Evolutionary conservation across 495 filamentous ascomycete genomes (phyloP).

Genomic region (Hypomontagnella submonticulosa): DNA sequence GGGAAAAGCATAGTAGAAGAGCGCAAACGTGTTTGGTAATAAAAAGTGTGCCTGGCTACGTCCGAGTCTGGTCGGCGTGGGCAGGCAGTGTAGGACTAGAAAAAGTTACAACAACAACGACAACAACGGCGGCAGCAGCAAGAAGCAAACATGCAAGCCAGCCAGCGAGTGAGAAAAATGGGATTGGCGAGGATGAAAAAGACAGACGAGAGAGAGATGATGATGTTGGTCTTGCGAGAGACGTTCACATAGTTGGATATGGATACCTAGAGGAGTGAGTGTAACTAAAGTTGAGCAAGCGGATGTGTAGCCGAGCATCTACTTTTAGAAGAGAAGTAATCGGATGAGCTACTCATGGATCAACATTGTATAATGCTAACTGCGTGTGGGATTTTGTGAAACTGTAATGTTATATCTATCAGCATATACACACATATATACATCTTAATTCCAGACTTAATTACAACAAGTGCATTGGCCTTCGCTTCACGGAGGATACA

Average conservation of each 20-base stretch:
- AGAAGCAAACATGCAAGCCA: constrained; percentile 4
- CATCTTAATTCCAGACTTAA: not conserved
- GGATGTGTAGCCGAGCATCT: no score
- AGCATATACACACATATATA: no score
- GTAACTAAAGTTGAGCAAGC: constrained; percentile 11
- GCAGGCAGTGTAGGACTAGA: constrained; percentile 5
- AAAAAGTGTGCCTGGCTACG: not conserved
- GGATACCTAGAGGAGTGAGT: constrained; percentile 6
- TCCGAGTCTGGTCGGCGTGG: no score
- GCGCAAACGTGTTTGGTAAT: not conserved
- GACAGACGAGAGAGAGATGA: not conserved
- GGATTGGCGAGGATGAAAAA: constrained; percentile 11
- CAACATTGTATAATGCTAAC: not conserved
- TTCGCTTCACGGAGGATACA: no score
- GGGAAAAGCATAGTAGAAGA: not conserved
- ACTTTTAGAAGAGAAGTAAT: constrained; percentile 8
- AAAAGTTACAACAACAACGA: not conserved
- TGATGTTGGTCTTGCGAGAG: constrained; percentile 1
- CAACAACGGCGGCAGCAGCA: no score
- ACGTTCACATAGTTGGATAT: not conserved
- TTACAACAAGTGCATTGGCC: no score
- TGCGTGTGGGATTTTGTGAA: no score
- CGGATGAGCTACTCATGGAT: constrained; percentile 12
- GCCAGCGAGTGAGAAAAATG: constrained; percentile 12
- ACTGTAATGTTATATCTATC: no score